phyloP scores from a whole-genome alignment of 1,284 basidiomycete species.

The Thecaphora frezii region DNA sequence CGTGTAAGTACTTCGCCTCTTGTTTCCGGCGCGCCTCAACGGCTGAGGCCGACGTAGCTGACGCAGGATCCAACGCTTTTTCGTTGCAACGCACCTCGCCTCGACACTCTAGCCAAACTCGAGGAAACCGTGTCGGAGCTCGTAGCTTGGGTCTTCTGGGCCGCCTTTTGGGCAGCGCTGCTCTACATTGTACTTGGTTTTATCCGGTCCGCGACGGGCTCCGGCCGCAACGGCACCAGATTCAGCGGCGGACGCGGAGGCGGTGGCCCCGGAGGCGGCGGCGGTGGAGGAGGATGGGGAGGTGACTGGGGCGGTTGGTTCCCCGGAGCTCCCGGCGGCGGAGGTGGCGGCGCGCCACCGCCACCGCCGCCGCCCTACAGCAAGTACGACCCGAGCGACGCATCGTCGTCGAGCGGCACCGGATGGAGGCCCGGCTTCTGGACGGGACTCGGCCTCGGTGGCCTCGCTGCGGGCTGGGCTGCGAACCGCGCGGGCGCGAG shows the following conservation, averaged over 20 bases:
- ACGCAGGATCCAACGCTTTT: no score
- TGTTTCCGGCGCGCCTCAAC: no score
- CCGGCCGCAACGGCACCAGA: no score
- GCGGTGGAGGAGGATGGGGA: constrained; percentile 62
- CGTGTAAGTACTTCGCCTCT: no score
- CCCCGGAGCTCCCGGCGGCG: constrained; percentile 9
- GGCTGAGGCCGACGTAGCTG: no score
- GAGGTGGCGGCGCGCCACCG: not conserved
- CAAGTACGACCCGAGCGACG: constrained; percentile 59
- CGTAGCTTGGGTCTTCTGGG: constrained; percentile 63
- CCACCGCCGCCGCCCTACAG: constrained; percentile 82
- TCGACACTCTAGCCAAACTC: not conserved
- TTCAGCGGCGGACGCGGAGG: constrained; percentile 38
- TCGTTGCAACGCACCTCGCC: no score
- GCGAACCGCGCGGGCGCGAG: constrained; percentile 7
- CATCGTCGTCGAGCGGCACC: not conserved
- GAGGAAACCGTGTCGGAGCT: constrained; percentile 14
- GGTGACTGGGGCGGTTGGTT: constrained; percentile 38
- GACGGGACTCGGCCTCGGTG: constrained; percentile 39
- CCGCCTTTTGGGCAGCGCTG: constrained; percentile 64
- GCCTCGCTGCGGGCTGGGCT: constrained; percentile 22
- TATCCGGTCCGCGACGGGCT: constrained; percentile 8
- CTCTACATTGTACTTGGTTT: constrained; percentile 22
- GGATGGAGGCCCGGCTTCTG: constrained; percentile 44
- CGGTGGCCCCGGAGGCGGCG: constrained; percentile 56